Percentiles rank a stretch among this genome's conserved stretches.
These are phyloP conservation scores for Aspergillus uvarum DNA, from an alignment of 2,329 filamentous ascomycete genomes.

Conservation along the genomic window DNA sequence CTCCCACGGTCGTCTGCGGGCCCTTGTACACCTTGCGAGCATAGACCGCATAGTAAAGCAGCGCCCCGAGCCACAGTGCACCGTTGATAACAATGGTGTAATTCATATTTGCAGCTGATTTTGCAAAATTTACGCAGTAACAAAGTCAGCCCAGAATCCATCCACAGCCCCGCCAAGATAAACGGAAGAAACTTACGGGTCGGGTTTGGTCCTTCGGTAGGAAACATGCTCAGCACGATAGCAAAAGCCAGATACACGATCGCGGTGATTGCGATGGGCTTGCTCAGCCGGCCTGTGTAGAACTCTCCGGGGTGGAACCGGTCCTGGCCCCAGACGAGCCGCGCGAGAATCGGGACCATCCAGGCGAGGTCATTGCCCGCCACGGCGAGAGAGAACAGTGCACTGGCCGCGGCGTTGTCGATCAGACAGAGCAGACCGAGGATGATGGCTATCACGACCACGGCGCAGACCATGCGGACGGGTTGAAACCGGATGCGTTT, in stretches of 20 bases:
- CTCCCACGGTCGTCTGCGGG: conserved; percentile 57
- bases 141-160: too few species aligned
- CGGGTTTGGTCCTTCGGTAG: conserved; percentile 55
- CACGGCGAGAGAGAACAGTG: conserved; percentile 54
- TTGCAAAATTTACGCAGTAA: too few species aligned
- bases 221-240: conserved; percentile 59
- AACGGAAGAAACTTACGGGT: conserved; percentile 33
- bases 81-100: conserved; percentile 62
- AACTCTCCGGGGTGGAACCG: conserved; percentile 60
- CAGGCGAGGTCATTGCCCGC: conserved; percentile 62
- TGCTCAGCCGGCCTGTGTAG: conserved; percentile 56
- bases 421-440: conserved; percentile 60
- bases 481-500: conserved; percentile 58
- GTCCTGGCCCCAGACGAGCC: conserved; percentile 56
- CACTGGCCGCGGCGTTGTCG: conserved; percentile 54
- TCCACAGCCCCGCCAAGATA: not conserved
- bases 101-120: conserved; percentile 53
- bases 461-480: conserved; percentile 57
- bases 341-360: conserved; percentile 57
- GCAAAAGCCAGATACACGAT: conserved; percentile 56
- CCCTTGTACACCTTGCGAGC: conserved; percentile 62
- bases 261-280: conserved; percentile 55
- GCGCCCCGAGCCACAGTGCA: conserved; percentile 56
- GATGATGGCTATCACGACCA: conserved; percentile 51
- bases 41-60: conserved; percentile 57